A percentile compares a stretch with the other conserved stretches of the same genome.
These are phyloP conservation scores for Boeremia lycopersici DNA, from an alignment of 2,329 filamentous ascomycete genomes.

Conservation along the genomic window DNA sequence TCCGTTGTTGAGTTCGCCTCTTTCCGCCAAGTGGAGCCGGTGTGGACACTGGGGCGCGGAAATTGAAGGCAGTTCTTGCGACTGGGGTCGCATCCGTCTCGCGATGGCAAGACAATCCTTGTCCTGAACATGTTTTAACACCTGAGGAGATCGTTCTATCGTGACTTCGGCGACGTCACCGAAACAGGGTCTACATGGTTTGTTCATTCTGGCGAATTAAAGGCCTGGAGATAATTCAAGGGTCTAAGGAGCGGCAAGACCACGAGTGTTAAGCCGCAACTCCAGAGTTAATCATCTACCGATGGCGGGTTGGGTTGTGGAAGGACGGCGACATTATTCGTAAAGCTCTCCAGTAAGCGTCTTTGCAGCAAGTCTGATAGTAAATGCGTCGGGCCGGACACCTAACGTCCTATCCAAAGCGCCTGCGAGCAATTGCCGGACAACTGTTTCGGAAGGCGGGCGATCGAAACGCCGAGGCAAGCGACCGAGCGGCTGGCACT, in stretches of 20 bases:
- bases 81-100: constrained; percentile 8
- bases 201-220: constrained; percentile 8
- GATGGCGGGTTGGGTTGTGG: not conserved
- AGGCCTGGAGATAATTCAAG: constrained; percentile 14
- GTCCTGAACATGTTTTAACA: not conserved
- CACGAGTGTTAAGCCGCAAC: constrained; percentile 14
- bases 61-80: constrained; percentile 15
- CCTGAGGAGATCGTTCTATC: not conserved
- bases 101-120: not conserved
- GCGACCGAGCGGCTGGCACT: constrained; percentile 5
- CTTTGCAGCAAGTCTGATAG: not conserved
- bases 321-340: not conserved
- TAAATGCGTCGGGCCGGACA: constrained; percentile 7
- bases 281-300: not conserved
- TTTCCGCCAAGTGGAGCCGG: constrained; percentile 25
- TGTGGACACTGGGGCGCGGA: constrained; percentile 21
- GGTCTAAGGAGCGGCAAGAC: constrained; percentile 10
- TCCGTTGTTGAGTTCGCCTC: constrained; percentile 26
- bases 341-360: not conserved
- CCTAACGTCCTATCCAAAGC: constrained; percentile 4
- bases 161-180: constrained; percentile 12
- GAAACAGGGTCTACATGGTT: constrained; percentile 1
- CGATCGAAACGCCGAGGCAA: constrained; percentile 19
- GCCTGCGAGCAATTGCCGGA: constrained; percentile 7
- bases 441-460: constrained; percentile 19